These are phyloP conservation scores for Tricholoma flavovirens DNA, from an alignment of 768 basidiomycete species.

Conservation along the genomic window DNA sequence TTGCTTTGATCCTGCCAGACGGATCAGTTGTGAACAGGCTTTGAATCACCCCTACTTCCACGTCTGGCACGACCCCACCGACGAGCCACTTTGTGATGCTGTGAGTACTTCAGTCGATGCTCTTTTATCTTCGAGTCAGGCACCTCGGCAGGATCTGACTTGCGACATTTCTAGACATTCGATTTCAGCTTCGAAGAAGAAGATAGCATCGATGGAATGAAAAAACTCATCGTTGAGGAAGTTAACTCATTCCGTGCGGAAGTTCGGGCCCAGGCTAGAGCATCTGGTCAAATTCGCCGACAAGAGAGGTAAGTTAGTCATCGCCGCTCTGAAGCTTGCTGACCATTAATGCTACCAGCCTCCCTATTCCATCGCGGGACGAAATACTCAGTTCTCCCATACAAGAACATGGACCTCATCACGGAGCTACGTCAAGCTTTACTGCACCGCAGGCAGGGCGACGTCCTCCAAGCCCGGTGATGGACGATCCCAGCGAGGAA, in stretches of 20 bases:
- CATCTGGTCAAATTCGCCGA: slow-evolving; percentile 64
- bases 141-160: background rate
- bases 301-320: slow-evolving; percentile 59
- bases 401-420: slow-evolving; percentile 51
- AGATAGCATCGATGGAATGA: slow-evolving; percentile 97
- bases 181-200: slow-evolving; percentile 97
- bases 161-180: slow-evolving; percentile 55
- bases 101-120: slow-evolving; percentile 34
- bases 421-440: slow-evolving; percentile 68
- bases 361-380: slow-evolving; percentile 76
- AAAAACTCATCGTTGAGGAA: slow-evolving; percentile 89
- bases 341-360: slow-evolving; percentile 32
- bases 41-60: slow-evolving; percentile 90
- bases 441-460: slow-evolving; percentile 38
- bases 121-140: background rate
- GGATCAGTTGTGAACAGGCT: slow-evolving; percentile 95
- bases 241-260: slow-evolving; percentile 85
- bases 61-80: slow-evolving; percentile 97
- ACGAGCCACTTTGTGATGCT: slow-evolving; percentile 81
- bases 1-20: slow-evolving; percentile 93
- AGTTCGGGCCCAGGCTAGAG: slow-evolving; percentile 79
- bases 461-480: slow-evolving; percentile 60
- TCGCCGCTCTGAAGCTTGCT: slow-evolving; percentile 2
- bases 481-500: slow-evolving; percentile 83
- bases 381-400: slow-evolving; percentile 78